These are phyloP conservation scores for Poa annua DNA, from an alignment of 176 grass and related monocot genomes.

Conservation along the genomic window DNA sequence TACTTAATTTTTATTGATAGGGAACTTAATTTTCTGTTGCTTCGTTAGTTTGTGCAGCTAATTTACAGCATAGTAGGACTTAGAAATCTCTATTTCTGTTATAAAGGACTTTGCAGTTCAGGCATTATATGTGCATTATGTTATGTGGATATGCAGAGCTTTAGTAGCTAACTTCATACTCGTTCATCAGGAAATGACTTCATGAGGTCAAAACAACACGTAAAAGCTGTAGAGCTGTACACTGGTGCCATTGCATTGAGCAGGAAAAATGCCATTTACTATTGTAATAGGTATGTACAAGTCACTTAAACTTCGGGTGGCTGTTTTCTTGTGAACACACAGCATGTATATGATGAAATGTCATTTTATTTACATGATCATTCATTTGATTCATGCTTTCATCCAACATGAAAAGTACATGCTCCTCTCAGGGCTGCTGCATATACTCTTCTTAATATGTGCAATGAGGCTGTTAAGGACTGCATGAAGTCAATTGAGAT, in stretches of 20 bases:
- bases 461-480: conserved; percentile 64
- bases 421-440: conserved; percentile 79
- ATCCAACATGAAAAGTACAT: conserved; percentile 39
- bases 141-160: neutral
- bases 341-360: neutral
- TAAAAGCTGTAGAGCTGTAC: conserved; percentile 80
- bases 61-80: conserved; percentile 18
- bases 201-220: conserved; percentile 66
- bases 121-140: conserved; percentile 31
- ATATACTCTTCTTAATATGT: conserved; percentile 63
- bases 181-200: conserved; percentile 71
- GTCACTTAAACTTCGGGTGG: neutral
- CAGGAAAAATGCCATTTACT: conserved; percentile 78
- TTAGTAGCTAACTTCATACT: conserved; percentile 40
- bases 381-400: conserved; percentile 23
- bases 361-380: neutral
- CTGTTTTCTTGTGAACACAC: neutral
- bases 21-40: too few species aligned
- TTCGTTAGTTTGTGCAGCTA: conserved; percentile 15
- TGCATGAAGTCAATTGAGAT: conserved; percentile 85
- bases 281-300: conserved; percentile 65
- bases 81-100: neutral
- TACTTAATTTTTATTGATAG: conserved; percentile 13
- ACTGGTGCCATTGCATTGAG: conserved; percentile 69
- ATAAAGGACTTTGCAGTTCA: conserved; percentile 7